Evolutionary conservation across 306 rosid species (phyloP).

Genomic region (Quercus cerris): DNA sequence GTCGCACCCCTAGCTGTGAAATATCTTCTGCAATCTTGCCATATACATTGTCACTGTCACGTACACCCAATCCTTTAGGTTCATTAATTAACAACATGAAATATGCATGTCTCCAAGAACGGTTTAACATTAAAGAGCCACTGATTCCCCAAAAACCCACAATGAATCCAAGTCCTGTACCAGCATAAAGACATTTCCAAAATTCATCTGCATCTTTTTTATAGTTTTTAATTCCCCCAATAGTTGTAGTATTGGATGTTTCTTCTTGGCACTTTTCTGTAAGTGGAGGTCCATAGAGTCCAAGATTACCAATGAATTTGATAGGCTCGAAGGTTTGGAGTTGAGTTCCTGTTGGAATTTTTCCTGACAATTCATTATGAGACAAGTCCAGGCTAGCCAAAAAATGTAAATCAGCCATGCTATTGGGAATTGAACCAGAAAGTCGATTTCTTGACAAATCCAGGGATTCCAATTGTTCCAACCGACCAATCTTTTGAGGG

Average conservation of each 20-base stretch:
- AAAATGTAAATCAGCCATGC: too few species aligned
- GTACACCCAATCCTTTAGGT: not conserved
- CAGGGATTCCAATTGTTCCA: not conserved
- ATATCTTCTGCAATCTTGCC: not conserved
- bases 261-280: not conserved
- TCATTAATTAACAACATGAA: not conserved
- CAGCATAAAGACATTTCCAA: constrained; percentile 11
- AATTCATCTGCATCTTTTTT: not conserved
- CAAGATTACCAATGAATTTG: not conserved
- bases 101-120: constrained; percentile 26
- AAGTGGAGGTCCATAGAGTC: not conserved
- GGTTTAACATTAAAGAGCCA: constrained; percentile 1
- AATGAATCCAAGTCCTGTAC: constrained; percentile 24
- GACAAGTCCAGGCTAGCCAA: not conserved
- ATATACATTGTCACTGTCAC: not conserved
- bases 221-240: not conserved
- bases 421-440: too few species aligned
- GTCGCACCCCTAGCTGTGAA: not conserved
- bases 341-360: too few species aligned
- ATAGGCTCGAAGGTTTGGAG: not conserved
- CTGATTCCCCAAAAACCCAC: constrained; percentile 29
- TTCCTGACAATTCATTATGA: not conserved
- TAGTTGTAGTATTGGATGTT: too few species aligned
- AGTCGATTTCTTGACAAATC: too few species aligned
- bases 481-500: not conserved